Conservation (phyloP, 2,329 filamentous ascomycete species). For the Drechslerella stenobrocha region DNA sequence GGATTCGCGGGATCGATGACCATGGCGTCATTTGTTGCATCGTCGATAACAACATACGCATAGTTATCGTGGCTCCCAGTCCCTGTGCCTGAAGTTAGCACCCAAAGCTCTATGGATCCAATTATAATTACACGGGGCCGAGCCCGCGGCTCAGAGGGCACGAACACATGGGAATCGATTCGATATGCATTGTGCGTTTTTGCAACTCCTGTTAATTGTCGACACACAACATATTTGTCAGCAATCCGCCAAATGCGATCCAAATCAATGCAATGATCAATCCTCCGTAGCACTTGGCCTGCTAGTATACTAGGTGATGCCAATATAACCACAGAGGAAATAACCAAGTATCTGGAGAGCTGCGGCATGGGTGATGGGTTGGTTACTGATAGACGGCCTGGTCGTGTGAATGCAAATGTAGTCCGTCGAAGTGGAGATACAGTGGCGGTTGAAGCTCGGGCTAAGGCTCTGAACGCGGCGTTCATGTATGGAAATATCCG, state of each 20-base stretch:
- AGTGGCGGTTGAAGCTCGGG: slow-evolving; percentile 9
- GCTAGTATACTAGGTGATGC: no score
- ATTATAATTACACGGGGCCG: no score
- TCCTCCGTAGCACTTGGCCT: no score
- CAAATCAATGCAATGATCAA: no score
- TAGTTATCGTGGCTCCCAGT: slow-evolving; percentile 79
- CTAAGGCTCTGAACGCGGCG: slow-evolving; percentile 21
- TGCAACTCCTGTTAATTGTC: no score
- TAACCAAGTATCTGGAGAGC: no score
- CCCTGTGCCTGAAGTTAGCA: no score
- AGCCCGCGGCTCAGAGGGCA: slow-evolving; percentile 47
- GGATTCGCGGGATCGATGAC: slow-evolving; percentile 81
- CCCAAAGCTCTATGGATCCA: no score
- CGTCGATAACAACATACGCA: slow-evolving; percentile 77
- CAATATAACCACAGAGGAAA: no score
- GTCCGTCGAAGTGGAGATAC: slow-evolving; percentile 24
- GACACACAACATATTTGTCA: slow-evolving; percentile 4
- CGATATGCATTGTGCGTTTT: slow-evolving; percentile 73
- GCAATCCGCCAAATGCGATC: not conserved
- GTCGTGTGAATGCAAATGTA: no score
- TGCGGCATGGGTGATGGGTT: no score
- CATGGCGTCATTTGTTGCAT: slow-evolving; percentile 74
- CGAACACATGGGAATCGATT: slow-evolving; percentile 87
- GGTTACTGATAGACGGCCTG: no score
- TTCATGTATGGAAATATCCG: slow-evolving; percentile 22